Evolutionary conservation across 108 stramenopile species (phyloP), one percentile per base, ranked within the genome.

Genomic region (Stephanodiscus minutulus): DNA sequence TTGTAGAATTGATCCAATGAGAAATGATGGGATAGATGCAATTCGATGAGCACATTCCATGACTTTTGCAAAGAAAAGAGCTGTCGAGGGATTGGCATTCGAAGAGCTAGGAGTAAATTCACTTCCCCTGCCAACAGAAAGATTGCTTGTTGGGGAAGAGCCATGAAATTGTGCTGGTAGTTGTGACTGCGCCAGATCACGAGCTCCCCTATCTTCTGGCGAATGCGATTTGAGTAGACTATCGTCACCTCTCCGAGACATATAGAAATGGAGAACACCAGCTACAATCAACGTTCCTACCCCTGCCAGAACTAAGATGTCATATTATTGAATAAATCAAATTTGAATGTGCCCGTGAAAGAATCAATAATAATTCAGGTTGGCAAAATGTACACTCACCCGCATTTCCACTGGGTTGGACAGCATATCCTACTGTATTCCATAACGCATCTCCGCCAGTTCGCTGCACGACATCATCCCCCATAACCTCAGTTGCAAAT

Each of bases 401-500:
- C 28, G 78, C 78, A 46, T 60, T 66, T 41, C 66, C 70, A 53
- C 76, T 73, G 0, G 93, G 93, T 55, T 88, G 84, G 20, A 94
- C 85, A 27, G 93, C 90, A 73, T 94, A 90, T 7, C 88, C 86
- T 5, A 94, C 74, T 50, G 90, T 90, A 52, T 94, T 94, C 66
- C 90, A 76, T 68, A 94, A 67, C 3, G 93, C 93, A 53, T 94
- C 93, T 41, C 93, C 90, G 18, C 90, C 88, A 35, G 89, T 88
- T 61, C 88, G 76, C 68, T 94, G 93, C 2, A 94, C 89, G 17
- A 91, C 85, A 80, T 94, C 90, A 72, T 94, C 93, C 20, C 93
- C 93, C 12, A 94, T 86, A 46, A 94, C 88, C 60, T 94, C 93
- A 15, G 93, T 88, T 7, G 93, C 93, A 77, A 94, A 94, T 63